A percentile compares a stretch with the other conserved stretches of the same genome.
Evolutionary conservation across 2,329 filamentous ascomycete species (phyloP).

Genomic region (Fusarium decemcellulare): DNA sequence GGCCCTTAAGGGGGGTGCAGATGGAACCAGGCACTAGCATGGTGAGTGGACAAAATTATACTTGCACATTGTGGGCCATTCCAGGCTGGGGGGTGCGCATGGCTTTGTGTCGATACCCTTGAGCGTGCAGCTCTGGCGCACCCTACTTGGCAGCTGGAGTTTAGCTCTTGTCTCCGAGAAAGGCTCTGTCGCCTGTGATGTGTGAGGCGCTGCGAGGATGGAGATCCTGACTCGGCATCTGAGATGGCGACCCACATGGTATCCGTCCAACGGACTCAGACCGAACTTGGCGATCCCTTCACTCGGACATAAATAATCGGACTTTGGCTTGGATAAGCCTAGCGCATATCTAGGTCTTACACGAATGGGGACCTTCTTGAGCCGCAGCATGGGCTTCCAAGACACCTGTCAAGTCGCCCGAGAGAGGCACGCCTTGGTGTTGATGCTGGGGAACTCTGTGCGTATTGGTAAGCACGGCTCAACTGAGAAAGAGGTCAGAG

Average conservation of each 20-base stretch:
- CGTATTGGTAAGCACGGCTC: constrained; percentile 11
- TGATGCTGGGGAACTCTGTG: background rate
- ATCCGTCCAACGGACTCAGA: constrained; percentile 26
- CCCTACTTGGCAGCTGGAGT: constrained; percentile 16
- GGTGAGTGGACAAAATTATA: background rate
- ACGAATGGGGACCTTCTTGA: background rate
- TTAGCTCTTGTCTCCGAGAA: constrained; percentile 37
- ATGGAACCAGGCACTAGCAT: background rate
- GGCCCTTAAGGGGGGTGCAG: background rate
- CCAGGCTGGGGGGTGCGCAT: background rate
- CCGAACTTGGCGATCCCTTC: constrained; percentile 12
- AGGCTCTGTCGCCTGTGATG: constrained; percentile 7
- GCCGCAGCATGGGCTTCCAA: background rate
- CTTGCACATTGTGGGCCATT: background rate
- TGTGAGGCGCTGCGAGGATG: constrained; percentile 16
- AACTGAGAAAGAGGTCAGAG: background rate
- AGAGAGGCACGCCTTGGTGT: background rate
- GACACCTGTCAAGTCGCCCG: background rate
- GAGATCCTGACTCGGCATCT: constrained; percentile 30
- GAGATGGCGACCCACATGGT: constrained; percentile 28
- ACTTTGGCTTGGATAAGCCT: constrained; percentile 16
- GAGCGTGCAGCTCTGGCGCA: too few species aligned
- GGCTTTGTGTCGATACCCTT: background rate
- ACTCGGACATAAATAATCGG: constrained; percentile 26
- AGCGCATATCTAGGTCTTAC: background rate